Base-by-base conservation (phyloP, 208 protist species). In the Trypanosoma melophagium region DNA sequence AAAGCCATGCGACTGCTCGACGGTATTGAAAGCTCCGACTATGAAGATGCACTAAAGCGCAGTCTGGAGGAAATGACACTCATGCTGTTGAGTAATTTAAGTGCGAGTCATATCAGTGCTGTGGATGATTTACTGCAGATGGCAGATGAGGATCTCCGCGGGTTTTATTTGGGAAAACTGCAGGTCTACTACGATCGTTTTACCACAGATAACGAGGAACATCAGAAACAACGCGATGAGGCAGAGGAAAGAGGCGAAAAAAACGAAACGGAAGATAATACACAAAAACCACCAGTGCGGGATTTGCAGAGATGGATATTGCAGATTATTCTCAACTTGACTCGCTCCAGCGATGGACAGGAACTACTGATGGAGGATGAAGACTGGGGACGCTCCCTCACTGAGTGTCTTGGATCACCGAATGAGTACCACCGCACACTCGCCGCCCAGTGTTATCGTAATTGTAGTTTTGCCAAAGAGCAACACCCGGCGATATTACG, bases 11-110 rank as follows among this genome's bases (percentile, higher is more conserved):
- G 86, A 1, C 69, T 93, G 61, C 77, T 95, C 13, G 86, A 92
- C 66, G 79, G 74, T 22, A 66, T 94, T 41, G 79, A 89, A 52
- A 57, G 60, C 31, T 81, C 80, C 25, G 63, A 76, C 41, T 60
- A 76, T 38, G 45, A 71, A 14, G 60, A 71, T 28, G 35, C 75
- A 19, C 77, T 79, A 40, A 60, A 77, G 50, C 80, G 80, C 38
- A 71, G 73, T 13, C 41, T 92, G 31, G 66, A 90, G 77, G 86
- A 95, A 81, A 73, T 95, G 75, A 81, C 84, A 60, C 67, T 95
- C 35, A 95, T 95, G 79, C 77, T 95, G 42, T 76, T 95, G 10
- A 95, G 83, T 73, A 95, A 95, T 67, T 65, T 95, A 12, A 95
- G 86, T 3, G 75, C 86, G 5, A 88, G 76, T 28, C 86, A 95